Evolutionary conservation across 306 rosid species (phyloP), one percentile per base, ranked within the genome.

Genomic region (Acmispon strigosus): DNA sequence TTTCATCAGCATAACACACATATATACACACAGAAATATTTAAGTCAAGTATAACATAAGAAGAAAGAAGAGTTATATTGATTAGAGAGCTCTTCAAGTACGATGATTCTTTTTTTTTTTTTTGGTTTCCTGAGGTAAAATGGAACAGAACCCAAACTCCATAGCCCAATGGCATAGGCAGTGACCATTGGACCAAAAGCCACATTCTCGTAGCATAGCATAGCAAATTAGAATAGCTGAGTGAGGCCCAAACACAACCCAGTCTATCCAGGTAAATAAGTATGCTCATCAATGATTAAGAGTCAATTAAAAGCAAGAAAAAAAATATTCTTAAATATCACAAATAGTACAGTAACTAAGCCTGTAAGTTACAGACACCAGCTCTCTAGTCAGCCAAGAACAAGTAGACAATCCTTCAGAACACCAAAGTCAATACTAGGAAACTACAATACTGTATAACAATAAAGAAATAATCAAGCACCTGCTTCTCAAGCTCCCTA

Each of bases 401-500:
- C 32, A 77, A 77, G 76, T 41, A 77, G 54, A 60, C 58, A 68
- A 47, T 45, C 55, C 53, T 72, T 65, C 43, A 60, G 66, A 66
- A 34, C 34, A 54, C 19, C 52, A 54, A 7, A 20, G 44, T 69
- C 44, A 32, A 66, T 27, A 32, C 59, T 27, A 8, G 20, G 75
- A 44, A 71, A 76, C 73, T 34, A 48, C 5, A 27, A 49, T 4
- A 20, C 24, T 10, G 42, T 29, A 43, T 37, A 24, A 49, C 34
- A 59, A 65, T 19, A 67, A 50, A 52, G 41, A 81, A 55, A 73
- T 3, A 63, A 57, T 53, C 69, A 13, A 43, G 76, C 75, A 92
- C 98, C 98, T 93, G 98, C 75, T 93, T 93, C 85, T 88, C 88
- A 76, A 93, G 96, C 87, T 86, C 98, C 90, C 73, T 87, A 36